Conservation (phyloP, 306 rosid species). For the Gleditsia sinensis region DNA sequence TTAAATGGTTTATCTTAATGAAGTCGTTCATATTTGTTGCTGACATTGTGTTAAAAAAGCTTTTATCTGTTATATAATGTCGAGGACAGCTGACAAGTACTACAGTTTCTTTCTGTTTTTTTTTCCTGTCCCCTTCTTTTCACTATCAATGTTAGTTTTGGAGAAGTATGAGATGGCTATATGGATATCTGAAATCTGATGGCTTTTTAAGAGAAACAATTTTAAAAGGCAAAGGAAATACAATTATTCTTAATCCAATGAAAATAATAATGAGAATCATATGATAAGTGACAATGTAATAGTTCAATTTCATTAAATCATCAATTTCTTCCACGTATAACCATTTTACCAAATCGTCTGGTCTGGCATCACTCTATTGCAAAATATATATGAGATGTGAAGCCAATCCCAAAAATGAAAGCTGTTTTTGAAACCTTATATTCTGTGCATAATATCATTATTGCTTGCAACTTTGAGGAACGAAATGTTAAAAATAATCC, state of each 20-base stretch:
- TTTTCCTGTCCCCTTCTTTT: too few species aligned
- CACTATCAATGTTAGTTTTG: too few species aligned
- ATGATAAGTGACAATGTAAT: not conserved
- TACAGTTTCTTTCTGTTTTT: too few species aligned
- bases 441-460: too few species aligned
- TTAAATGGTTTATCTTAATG: not conserved
- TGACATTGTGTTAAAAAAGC: not conserved
- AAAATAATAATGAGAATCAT: not conserved
- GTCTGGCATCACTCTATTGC: not conserved
- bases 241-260: not conserved
- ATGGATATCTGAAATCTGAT: constrained; percentile 1
- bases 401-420: not conserved
- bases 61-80: not conserved
- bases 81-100: too few species aligned
- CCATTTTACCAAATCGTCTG: not conserved
- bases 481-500: too few species aligned
- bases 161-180: not conserved
- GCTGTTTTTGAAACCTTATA: not conserved
- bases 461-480: too few species aligned
- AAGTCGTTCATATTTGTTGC: not conserved
- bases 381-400: not conserved
- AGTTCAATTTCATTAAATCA: not conserved
- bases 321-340: not conserved
- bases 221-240: not conserved
- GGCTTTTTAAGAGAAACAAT: not conserved